These are phyloP conservation scores for Bisporella sp. DNA, from an alignment of 2,329 filamentous ascomycete genomes.

Conservation along the genomic window DNA sequence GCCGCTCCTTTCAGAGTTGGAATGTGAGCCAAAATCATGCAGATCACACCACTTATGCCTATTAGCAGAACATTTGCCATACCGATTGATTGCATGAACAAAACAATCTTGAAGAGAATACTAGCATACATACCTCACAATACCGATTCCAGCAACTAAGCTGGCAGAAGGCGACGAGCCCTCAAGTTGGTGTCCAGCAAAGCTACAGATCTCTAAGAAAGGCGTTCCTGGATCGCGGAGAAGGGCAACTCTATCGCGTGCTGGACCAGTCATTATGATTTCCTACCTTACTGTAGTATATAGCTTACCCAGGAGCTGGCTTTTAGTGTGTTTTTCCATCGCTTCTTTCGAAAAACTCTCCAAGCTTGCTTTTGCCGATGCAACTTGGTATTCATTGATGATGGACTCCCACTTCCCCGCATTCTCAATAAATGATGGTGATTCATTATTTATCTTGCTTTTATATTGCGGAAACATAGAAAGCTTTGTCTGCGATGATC, in stretches of 20 bases:
- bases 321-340: conserved; percentile 4
- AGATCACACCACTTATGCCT: conserved; percentile 25
- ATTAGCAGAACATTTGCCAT: background rate
- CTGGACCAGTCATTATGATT: conserved; percentile 13
- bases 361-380: conserved; percentile 1
- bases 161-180: conserved; percentile 32
- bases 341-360: conserved; percentile 3
- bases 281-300: background rate
- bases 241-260: conserved; percentile 32
- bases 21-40: conserved; percentile 34
- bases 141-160: conserved; percentile 33
- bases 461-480: too few species aligned
- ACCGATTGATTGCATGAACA: conserved; percentile 1
- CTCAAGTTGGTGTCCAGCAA: conserved; percentile 29
- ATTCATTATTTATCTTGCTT: too few species aligned
- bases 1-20: conserved; percentile 35
- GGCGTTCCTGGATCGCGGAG: conserved; percentile 32
- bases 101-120: background rate
- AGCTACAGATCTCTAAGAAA: conserved; percentile 32
- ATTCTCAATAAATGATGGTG: too few species aligned
- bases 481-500: too few species aligned
- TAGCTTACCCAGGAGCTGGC: conserved; percentile 6
- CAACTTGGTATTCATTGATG: background rate
- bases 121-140: conserved; percentile 18
- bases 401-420: conserved; percentile 4